Conservation (phyloP, 176 grass and related monocot species). For the Elymus sibiricus region DNA sequence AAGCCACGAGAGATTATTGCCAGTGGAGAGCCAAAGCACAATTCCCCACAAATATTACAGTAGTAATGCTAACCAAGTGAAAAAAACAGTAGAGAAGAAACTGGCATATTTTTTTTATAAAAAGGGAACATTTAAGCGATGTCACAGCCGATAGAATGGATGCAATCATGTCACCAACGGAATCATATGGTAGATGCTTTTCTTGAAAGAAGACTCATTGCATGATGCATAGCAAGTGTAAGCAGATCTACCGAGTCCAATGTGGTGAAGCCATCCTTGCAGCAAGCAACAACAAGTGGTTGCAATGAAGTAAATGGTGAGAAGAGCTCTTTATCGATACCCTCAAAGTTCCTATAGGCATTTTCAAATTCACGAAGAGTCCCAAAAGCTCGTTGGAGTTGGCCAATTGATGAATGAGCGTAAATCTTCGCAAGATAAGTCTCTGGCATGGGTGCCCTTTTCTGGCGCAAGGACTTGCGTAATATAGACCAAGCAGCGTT, state of each 20-base stretch:
- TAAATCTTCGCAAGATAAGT: slow-evolving; percentile 90
- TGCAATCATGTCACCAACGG: neutral
- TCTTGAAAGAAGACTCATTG: neutral
- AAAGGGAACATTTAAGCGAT: neutral
- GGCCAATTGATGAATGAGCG: slow-evolving; percentile 81
- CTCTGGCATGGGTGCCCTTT: slow-evolving; percentile 74
- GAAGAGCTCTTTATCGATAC: slow-evolving; percentile 76
- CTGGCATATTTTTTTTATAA: neutral
- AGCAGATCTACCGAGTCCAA: slow-evolving; percentile 69
- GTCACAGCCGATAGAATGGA: neutral
- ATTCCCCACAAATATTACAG: neutral
- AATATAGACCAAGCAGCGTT: slow-evolving; percentile 79
- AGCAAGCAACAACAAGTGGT: slow-evolving; percentile 87
- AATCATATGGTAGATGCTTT: neutral
- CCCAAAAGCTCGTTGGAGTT: slow-evolving; percentile 80
- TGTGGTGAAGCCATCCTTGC: slow-evolving; percentile 75
- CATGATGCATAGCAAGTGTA: slow-evolving; percentile 15
- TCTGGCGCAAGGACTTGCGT: slow-evolving; percentile 63
- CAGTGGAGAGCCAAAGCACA: neutral
- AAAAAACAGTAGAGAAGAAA: neutral
- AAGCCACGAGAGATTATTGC: neutral
- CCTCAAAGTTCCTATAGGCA: slow-evolving; percentile 61
- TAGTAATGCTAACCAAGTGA: neutral
- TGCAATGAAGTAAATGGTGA: slow-evolving; percentile 90
- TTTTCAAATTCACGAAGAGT: slow-evolving; percentile 86